These are phyloP conservation scores for Cyclotella baltica DNA, from an alignment of 108 stramenopile genomes.

Conservation along the genomic window DNA sequence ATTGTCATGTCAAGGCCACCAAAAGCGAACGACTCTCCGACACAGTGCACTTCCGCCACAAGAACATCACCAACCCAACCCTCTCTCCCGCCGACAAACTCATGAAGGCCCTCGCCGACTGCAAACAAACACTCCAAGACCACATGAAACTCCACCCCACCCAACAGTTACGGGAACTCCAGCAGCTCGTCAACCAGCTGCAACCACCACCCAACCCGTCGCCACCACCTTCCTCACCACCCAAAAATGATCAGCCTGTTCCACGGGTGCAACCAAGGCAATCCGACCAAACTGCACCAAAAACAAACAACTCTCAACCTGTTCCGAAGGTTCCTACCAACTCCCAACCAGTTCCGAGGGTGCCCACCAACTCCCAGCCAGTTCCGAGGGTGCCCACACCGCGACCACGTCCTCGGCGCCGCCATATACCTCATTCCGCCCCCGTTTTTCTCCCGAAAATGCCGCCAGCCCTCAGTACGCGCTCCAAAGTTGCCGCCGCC, in stretches of 20 bases:
- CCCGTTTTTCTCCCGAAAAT: too few species aligned
- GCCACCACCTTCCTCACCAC: not conserved
- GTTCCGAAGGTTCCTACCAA: not conserved
- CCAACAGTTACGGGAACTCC: too few species aligned
- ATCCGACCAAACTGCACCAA: not conserved
- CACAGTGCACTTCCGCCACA: not conserved
- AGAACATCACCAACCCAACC: not conserved
- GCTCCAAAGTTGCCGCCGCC: too few species aligned
- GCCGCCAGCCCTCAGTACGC: too few species aligned
- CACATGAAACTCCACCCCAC: too few species aligned
- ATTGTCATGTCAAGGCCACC: constrained; percentile 4
- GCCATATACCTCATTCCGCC: not conserved
- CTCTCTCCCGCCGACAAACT: not conserved
- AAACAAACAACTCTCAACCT: too few species aligned
- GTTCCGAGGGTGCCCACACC: too few species aligned
- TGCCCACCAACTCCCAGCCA: too few species aligned
- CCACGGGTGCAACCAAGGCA: not conserved
- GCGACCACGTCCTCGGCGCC: too few species aligned
- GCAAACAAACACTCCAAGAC: not conserved
- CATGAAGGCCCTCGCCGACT: not conserved
- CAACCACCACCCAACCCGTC: not conserved
- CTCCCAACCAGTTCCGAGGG: not conserved
- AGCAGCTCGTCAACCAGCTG: too few species aligned
- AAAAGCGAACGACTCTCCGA: not conserved
- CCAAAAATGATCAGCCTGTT: too few species aligned